Percentiles rank a stretch among this genome's conserved stretches.
Conservation (phyloP, 345 rosid genomes). For the Arabidopsis arenosa region DNA sequence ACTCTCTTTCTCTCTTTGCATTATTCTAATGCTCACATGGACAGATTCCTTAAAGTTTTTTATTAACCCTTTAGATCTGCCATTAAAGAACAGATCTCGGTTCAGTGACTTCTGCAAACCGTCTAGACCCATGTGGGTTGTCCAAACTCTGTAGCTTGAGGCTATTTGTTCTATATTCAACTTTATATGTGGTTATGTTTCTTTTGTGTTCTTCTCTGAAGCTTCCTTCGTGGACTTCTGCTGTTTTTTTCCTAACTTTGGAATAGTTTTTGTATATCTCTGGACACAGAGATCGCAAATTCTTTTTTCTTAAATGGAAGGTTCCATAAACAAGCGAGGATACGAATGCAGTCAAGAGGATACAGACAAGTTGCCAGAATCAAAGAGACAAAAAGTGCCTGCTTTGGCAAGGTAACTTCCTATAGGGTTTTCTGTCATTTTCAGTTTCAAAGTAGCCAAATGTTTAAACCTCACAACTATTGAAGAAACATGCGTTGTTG, state of each 20-base stretch:
- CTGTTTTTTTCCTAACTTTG: conserved; percentile 38
- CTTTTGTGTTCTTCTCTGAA: conserved; percentile 44
- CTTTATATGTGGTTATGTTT: conserved; percentile 34
- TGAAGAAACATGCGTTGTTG: conserved; percentile 24
- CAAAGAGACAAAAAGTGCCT: conserved; percentile 79
- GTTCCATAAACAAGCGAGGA: conserved; percentile 68
- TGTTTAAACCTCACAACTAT: conserved; percentile 11
- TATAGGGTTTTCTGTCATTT: conserved; percentile 21
- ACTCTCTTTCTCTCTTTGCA: conserved; percentile 36
- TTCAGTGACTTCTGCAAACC: conserved; percentile 48
- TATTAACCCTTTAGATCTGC: conserved; percentile 43
- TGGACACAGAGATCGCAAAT: conserved; percentile 2
- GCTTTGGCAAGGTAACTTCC: conserved; percentile 79
- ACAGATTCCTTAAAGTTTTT: conserved; percentile 44
- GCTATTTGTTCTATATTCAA: conserved; percentile 39
- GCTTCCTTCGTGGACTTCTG: conserved; percentile 48
- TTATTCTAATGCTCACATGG: conserved; percentile 46
- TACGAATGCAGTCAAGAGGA: conserved; percentile 60
- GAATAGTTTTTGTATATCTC: conserved; percentile 41
- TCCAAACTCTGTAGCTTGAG: conserved; percentile 38
- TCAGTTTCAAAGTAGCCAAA: conserved; percentile 9
- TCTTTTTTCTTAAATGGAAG: conserved; percentile 61
- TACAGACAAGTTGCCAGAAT: conserved; percentile 54
- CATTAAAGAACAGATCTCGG: conserved; percentile 48
- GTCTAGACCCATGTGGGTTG: conserved; percentile 49